Evolutionary conservation across 495 filamentous ascomycete genomes (phyloP).

Genomic region (Lindgomyces ingoldianus): DNA sequence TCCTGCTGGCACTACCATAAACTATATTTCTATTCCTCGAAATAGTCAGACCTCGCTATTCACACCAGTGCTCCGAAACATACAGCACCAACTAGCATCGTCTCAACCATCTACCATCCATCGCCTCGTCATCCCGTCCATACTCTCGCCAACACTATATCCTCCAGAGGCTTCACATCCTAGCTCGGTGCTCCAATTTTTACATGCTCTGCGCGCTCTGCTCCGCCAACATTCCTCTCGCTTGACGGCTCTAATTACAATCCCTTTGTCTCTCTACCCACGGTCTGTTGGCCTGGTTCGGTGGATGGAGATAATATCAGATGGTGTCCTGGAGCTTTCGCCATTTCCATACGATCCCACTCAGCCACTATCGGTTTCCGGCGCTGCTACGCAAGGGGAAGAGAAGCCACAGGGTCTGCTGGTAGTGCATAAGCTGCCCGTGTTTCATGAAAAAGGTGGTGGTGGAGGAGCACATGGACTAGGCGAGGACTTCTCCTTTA

Average conservation of each 20-base stretch:
- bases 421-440: conserved; percentile 76
- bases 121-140: conserved; percentile 76
- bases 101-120: conserved; percentile 66
- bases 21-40: conserved; percentile 55
- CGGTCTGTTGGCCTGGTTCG: conserved; percentile 75
- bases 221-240: conserved; percentile 64
- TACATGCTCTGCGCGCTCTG: conserved; percentile 76
- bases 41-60: conserved; percentile 56
- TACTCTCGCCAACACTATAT: conserved; percentile 83
- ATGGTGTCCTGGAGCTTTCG: conserved; percentile 85
- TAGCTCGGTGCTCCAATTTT: conserved; percentile 73
- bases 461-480: conserved; percentile 68
- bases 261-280: conserved; percentile 80
- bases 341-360: conserved; percentile 68
- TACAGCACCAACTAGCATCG: conserved; percentile 59
- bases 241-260: conserved; percentile 72
- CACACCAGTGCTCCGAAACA: conserved; percentile 59
- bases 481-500: conserved; percentile 87
- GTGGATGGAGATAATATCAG: conserved; percentile 83
- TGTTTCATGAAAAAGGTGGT: conserved; percentile 86
- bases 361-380: conserved; percentile 57
- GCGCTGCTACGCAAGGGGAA: conserved; percentile 57
- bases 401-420: conserved; percentile 86
- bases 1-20: conserved; percentile 56
- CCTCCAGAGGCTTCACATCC: conserved; percentile 66